Evolutionary conservation across 1,284 basidiomycete genomes (phyloP).

Genomic region (Afroboletus lepidellus): DNA sequence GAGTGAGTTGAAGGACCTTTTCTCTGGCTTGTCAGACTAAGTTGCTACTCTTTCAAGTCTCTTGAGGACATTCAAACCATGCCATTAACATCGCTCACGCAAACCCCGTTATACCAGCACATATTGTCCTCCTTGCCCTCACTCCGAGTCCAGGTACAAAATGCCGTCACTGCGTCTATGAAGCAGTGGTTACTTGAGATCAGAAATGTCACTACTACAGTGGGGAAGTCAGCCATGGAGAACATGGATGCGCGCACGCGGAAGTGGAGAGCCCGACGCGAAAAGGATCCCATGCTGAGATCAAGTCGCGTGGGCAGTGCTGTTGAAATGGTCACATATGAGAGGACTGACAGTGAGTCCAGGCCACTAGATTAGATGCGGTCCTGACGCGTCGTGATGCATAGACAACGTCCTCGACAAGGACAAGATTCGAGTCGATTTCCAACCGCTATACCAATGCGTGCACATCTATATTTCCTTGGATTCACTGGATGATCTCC

Average conservation of each 20-base stretch:
- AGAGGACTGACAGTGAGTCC: constrained; percentile 89
- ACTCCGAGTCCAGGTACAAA: constrained; percentile 84
- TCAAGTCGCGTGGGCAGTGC: constrained; percentile 90
- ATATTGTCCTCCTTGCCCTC: constrained; percentile 91
- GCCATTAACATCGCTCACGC: constrained; percentile 86
- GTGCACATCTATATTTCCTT: constrained; percentile 96
- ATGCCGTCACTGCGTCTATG: constrained; percentile 90
- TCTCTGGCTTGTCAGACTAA: constrained; percentile 29
- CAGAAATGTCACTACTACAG: constrained; percentile 82
- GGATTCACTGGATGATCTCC: constrained; percentile 86
- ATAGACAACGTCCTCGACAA: constrained; percentile 91
- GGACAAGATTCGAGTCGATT: constrained; percentile 86
- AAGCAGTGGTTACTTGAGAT: constrained; percentile 98
- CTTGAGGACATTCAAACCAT: constrained; percentile 92
- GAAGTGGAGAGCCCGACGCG: constrained; percentile 81
- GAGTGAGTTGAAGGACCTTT: constrained; percentile 61
- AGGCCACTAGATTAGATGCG: background rate
- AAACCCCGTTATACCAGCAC: constrained; percentile 92
- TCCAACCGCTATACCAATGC: constrained; percentile 93
- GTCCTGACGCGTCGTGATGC: constrained; percentile 8
- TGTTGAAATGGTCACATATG: constrained; percentile 91
- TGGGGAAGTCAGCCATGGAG: constrained; percentile 88
- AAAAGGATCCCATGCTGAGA: constrained; percentile 73
- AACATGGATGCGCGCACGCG: constrained; percentile 84
- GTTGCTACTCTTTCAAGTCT: constrained; percentile 53